A percentile compares a stretch with the other conserved stretches of the same genome.
phyloP scores from a whole-genome alignment of 2,329 filamentous ascomycete species.

The Cordyceps pruinosa region DNA sequence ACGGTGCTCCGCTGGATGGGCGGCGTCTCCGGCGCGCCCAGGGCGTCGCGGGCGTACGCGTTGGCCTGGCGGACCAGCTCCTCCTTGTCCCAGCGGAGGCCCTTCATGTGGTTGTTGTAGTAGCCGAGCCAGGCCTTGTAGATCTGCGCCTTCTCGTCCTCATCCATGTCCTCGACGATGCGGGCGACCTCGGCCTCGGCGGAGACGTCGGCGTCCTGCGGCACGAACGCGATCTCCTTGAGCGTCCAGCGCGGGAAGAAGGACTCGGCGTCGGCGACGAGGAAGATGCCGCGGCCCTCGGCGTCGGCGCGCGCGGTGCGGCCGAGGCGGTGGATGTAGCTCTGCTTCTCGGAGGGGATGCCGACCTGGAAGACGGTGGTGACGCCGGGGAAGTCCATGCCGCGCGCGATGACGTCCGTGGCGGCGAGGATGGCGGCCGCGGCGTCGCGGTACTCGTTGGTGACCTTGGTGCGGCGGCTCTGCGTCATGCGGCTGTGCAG shows the following conservation, averaged over 20 bases:
- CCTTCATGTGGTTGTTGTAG: slow-evolving; percentile 45
- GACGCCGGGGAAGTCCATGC: slow-evolving; percentile 67
- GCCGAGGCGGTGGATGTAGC: slow-evolving; percentile 62
- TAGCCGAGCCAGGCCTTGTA: slow-evolving; percentile 54
- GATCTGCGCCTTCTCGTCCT: slow-evolving; percentile 37
- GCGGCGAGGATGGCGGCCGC: slow-evolving; percentile 52
- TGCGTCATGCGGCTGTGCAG: slow-evolving; percentile 48
- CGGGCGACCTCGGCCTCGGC: slow-evolving; percentile 29
- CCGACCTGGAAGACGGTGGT: slow-evolving; percentile 61
- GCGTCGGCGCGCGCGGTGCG: slow-evolving; percentile 61
- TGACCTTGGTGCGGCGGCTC: slow-evolving; percentile 44
- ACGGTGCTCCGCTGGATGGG: slow-evolving; percentile 39
- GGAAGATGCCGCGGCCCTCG: slow-evolving; percentile 54
- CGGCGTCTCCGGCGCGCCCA: slow-evolving; percentile 42
- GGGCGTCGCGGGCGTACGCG: slow-evolving; percentile 38
- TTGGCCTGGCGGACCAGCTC: slow-evolving; percentile 46
- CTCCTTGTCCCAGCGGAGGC: slow-evolving; percentile 34
- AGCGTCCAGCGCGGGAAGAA: slow-evolving; percentile 44
- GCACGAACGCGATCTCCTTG: slow-evolving; percentile 47
- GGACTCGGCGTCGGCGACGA: slow-evolving; percentile 46
- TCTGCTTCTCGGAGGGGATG: slow-evolving; percentile 51
- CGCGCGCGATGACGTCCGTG: slow-evolving; percentile 64
- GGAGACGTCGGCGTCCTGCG: slow-evolving; percentile 39
- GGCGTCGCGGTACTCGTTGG: slow-evolving; percentile 56
- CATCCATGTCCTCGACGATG: slow-evolving; percentile 37